Evolutionary conservation across 2,329 filamentous ascomycete species (phyloP).

Genomic region (Penicillium sp.): DNA sequence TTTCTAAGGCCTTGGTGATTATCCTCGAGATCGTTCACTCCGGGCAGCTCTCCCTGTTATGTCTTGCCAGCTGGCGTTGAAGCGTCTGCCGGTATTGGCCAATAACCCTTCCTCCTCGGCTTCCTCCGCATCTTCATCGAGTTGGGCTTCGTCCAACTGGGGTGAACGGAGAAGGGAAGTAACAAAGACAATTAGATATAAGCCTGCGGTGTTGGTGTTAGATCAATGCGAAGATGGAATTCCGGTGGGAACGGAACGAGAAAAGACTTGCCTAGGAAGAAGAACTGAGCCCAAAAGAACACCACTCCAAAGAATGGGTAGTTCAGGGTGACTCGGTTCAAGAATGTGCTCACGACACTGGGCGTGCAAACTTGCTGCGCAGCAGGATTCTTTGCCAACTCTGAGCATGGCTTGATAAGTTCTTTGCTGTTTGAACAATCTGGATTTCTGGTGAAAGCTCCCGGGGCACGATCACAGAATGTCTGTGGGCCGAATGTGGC

Average conservation of each 20-base stretch:
- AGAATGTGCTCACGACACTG: conserved; percentile 83
- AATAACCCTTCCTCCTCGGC: conserved; percentile 92
- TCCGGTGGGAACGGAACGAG: not conserved
- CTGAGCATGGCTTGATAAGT: conserved; percentile 77
- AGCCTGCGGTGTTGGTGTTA: conserved; percentile 30
- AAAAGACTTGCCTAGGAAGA: conserved; percentile 64
- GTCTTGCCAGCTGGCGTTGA: conserved; percentile 86
- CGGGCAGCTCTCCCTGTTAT: conserved; percentile 60
- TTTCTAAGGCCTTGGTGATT: not conserved
- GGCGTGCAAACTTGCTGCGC: conserved; percentile 84
- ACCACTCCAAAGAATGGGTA: conserved; percentile 92
- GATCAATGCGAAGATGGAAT: not conserved
- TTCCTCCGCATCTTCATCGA: conserved; percentile 85
- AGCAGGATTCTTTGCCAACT: conserved; percentile 66
- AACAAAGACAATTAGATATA: conserved; percentile 79
- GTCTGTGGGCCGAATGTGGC: conserved; percentile 91
- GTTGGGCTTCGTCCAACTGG: conserved; percentile 67
- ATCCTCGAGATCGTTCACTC: conserved; percentile 6
- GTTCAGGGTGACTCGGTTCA: conserved; percentile 88
- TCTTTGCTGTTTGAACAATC: conserved; percentile 67
- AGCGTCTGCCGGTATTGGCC: conserved; percentile 75
- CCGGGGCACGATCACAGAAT: conserved; percentile 74
- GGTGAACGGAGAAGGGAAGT: conserved; percentile 79
- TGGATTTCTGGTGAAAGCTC: conserved; percentile 62
- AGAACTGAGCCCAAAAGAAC: conserved; percentile 96